These are phyloP conservation scores for Suillus alpinus DNA, from an alignment of 768 basidiomycete genomes.

Conservation along the genomic window DNA sequence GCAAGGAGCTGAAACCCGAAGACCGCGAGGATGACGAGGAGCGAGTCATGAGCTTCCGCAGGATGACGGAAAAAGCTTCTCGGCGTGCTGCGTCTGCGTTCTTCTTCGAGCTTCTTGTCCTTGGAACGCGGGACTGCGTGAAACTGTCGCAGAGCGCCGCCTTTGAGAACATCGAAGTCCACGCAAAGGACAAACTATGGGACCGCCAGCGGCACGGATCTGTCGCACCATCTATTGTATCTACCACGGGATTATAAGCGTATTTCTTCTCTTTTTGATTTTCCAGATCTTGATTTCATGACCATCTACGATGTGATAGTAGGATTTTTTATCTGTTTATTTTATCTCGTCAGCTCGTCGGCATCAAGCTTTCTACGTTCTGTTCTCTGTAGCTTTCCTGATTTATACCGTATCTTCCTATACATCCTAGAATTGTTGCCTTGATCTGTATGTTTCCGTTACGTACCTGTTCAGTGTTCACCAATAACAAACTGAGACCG, in stretches of 20 bases:
- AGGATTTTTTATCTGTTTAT: slow-evolving; percentile 14
- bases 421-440: neutral
- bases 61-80: slow-evolving; percentile 81
- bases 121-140: slow-evolving; percentile 90
- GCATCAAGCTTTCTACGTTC: neutral
- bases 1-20: slow-evolving; percentile 63
- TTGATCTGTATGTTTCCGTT: neutral
- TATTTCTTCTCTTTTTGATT: slow-evolving; percentile 3
- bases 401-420: slow-evolving; percentile 4
- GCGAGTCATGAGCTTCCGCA: slow-evolving; percentile 72
- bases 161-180: slow-evolving; percentile 85
- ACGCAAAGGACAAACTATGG: slow-evolving; percentile 83
- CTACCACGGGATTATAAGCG: slow-evolving; percentile 38
- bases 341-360: slow-evolving; percentile 4
- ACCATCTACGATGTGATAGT: neutral
- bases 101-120: slow-evolving; percentile 96
- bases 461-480: no score
- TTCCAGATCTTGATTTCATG: neutral
- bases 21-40: slow-evolving; percentile 47
- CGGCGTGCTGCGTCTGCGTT: slow-evolving; percentile 92
- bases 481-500: neutral
- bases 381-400: neutral
- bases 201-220: slow-evolving; percentile 56
- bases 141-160: slow-evolving; percentile 69
- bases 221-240: slow-evolving; percentile 43